Evolutionary conservation across 331 rosid genomes (phyloP).

Genomic region (Quercus phellos): DNA sequence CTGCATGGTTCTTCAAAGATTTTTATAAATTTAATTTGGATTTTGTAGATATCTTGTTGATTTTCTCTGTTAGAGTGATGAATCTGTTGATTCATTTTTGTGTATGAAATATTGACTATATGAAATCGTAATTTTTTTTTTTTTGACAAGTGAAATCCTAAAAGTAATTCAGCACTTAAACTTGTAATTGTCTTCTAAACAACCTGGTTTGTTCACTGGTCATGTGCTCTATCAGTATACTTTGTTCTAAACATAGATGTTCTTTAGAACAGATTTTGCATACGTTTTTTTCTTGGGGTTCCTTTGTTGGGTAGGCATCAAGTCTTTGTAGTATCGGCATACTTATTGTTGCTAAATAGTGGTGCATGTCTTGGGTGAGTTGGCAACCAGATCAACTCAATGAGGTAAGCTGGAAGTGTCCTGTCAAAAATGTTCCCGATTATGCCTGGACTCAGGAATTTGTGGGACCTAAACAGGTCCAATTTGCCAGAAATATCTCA

Average conservation of each 20-base stretch:
- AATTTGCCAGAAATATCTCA: not conserved
- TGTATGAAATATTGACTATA: not conserved
- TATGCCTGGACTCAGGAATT: not conserved
- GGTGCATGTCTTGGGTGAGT: not conserved
- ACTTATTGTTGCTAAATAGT: not conserved
- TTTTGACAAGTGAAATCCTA: not conserved
- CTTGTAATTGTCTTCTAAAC: conserved; percentile 3
- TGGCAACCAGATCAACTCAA: not conserved
- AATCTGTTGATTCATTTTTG: not conserved
- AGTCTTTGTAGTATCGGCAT: not conserved
- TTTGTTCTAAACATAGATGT: not conserved
- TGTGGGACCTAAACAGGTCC: not conserved
- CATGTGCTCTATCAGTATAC: not conserved
- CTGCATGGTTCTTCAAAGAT: not conserved
- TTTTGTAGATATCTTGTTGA: not conserved
- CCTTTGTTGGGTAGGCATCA: not conserved
- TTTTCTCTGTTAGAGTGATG: not conserved
- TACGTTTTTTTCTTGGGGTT: not conserved
- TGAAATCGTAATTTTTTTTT: not conserved
- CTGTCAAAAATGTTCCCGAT: not conserved
- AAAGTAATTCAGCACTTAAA: not conserved
- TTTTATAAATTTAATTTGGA: not conserved
- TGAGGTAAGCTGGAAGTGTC: not conserved
- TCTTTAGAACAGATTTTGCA: not conserved
- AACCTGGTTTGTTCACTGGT: not conserved